These are phyloP conservation scores for Solanum dulcamara DNA, from an alignment of 257 asterid species.

Conservation along the genomic window DNA sequence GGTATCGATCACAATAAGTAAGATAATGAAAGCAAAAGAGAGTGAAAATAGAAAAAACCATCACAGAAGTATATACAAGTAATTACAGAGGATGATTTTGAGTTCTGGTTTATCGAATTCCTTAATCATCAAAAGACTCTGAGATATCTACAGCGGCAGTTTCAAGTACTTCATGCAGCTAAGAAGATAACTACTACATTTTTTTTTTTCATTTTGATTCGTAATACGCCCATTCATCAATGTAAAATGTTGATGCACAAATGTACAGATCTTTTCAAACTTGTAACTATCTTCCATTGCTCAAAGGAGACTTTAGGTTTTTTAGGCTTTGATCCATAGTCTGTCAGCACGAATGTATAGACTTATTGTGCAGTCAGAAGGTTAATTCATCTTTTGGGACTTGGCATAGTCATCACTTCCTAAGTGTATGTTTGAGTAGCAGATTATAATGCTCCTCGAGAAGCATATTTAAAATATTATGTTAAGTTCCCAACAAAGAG, in stretches of 20 bases:
- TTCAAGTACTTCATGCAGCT: background rate
- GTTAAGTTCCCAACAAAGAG: too few relatives aligned
- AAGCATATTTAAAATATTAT: too few relatives aligned
- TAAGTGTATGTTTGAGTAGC: background rate
- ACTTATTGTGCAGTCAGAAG: background rate
- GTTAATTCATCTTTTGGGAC: background rate
- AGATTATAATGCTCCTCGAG: too few relatives aligned
- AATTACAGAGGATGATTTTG: conserved; percentile 30
- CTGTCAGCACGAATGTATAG: background rate
- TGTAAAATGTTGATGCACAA: background rate
- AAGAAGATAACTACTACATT: background rate
- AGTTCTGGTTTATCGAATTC: conserved; percentile 54
- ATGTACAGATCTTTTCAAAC: background rate
- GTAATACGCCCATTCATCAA: background rate
- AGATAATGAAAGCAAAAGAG: conserved; percentile 14
- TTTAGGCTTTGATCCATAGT: background rate
- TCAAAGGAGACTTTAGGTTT: background rate
- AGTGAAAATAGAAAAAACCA: conserved; percentile 19
- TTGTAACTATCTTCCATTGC: background rate
- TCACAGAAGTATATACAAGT: conserved; percentile 30
- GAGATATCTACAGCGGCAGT: conserved; percentile 19
- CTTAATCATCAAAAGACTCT: conserved; percentile 27
- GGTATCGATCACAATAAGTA: conserved; percentile 24
- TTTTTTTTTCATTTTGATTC: background rate
- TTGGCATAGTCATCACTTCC: background rate